Conservation (phyloP, 176 grass and related monocot species). For the Poa annua region DNA sequence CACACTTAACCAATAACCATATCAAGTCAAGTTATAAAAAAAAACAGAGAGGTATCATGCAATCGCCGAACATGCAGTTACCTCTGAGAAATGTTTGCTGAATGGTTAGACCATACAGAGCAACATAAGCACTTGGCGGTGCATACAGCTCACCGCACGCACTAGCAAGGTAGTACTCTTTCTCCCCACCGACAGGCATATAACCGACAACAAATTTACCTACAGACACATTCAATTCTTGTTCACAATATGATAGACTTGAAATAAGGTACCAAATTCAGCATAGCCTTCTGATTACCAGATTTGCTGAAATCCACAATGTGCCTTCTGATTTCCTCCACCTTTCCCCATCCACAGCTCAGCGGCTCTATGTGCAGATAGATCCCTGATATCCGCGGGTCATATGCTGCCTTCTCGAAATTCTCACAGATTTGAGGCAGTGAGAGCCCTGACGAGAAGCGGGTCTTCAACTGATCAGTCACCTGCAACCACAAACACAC, state of each 20-base stretch:
- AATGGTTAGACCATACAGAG: constrained; percentile 84
- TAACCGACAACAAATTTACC: constrained; percentile 96
- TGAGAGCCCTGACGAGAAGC: constrained; percentile 76
- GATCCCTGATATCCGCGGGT: constrained; percentile 85
- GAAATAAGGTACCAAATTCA: constrained; percentile 33
- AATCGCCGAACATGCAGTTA: constrained; percentile 41
- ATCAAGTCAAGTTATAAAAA: background rate
- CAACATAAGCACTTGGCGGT: constrained; percentile 92
- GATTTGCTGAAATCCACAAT: constrained; percentile 91
- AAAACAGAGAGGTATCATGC: constrained; percentile 2
- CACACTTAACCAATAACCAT: constrained; percentile 35
- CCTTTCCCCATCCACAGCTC: constrained; percentile 90
- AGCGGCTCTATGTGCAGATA: constrained; percentile 88
- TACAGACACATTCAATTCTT: constrained; percentile 45
- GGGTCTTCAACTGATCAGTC: constrained; percentile 74
- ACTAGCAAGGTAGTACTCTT: constrained; percentile 95
- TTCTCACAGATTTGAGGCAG: constrained; percentile 92
- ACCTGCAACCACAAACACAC: constrained; percentile 48
- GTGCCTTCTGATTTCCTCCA: constrained; percentile 92
- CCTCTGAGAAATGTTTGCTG: constrained; percentile 87
- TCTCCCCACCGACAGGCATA: constrained; percentile 90
- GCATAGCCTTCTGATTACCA: constrained; percentile 49
- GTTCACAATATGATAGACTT: constrained; percentile 6
- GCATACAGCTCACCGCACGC: constrained; percentile 85
- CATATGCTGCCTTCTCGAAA: constrained; percentile 91